phyloP scores from a whole-genome alignment of 345 rosid genomes.

The Populus nigra region DNA sequence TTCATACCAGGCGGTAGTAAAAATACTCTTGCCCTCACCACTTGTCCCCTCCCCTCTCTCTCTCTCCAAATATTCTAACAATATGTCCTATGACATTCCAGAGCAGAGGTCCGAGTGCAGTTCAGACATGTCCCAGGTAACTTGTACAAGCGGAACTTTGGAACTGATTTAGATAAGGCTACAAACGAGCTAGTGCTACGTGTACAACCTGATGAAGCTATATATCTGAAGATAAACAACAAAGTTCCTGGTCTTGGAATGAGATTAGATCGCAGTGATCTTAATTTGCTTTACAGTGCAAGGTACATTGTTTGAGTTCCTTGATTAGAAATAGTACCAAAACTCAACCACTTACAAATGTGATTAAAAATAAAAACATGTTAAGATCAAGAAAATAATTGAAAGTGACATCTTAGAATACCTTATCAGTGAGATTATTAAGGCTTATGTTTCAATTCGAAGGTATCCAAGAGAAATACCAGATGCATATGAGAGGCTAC shows the following conservation, averaged over 20 bases:
- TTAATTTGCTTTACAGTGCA: constrained; percentile 66
- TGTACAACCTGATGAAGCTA: constrained; percentile 96
- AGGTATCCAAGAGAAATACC: constrained; percentile 79
- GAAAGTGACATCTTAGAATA: too few relatives aligned
- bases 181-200: constrained; percentile 86
- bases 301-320: constrained; percentile 37
- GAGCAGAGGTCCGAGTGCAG: constrained; percentile 91
- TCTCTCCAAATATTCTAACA: not conserved
- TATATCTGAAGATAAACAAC: constrained; percentile 91
- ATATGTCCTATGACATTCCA: constrained; percentile 23
- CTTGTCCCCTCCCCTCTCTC: not conserved
- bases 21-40: not conserved
- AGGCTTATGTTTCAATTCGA: not conserved
- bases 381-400: too few relatives aligned
- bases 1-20: constrained; percentile 61
- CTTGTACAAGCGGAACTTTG: constrained; percentile 67
- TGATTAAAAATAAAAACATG: too few relatives aligned
- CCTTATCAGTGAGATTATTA: not conserved
- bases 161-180: constrained; percentile 70
- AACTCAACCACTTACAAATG: too few relatives aligned
- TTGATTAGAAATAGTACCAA: too few relatives aligned
- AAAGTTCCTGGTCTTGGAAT: constrained; percentile 94
- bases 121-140: constrained; percentile 91
- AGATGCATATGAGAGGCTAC: constrained; percentile 87
- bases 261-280: constrained; percentile 89